Percentiles rank a stretch among this genome's conserved stretches.
phyloP scores from a whole-genome alignment of 345 rosid genomes.

The Reutealis trisperma region DNA sequence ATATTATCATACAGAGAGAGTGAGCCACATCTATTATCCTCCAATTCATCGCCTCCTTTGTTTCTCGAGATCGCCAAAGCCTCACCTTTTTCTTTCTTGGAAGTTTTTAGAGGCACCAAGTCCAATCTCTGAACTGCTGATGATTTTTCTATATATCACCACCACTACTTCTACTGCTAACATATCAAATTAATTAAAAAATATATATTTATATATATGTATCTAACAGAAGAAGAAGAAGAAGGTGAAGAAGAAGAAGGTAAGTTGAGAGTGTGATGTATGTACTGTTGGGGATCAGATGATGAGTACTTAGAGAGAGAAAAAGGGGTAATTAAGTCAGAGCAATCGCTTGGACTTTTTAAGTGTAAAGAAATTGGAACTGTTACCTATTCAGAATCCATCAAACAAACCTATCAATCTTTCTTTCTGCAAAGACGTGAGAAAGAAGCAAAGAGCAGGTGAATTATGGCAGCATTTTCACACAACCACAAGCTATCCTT shows the following conservation, averaged over 20 bases:
- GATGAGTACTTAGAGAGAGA: conserved; percentile 4
- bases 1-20: conserved; percentile 22
- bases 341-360: conserved; percentile 16
- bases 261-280: conserved; percentile 13
- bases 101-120: conserved; percentile 23
- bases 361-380: conserved; percentile 18
- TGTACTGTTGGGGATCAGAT: conserved; percentile 22
- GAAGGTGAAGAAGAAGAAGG: too few species aligned
- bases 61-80: conserved; percentile 40
- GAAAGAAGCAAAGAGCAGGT: conserved; percentile 52
- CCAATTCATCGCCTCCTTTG: conserved; percentile 41
- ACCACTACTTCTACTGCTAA: too few species aligned
- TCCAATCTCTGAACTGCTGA: conserved; percentile 17
- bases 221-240: too few species aligned
- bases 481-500: background rate
- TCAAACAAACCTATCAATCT: conserved; percentile 38
- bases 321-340: background rate
- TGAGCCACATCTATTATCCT: conserved; percentile 33
- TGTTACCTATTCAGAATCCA: conserved; percentile 41
- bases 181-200: too few species aligned
- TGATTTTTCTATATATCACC: conserved; percentile 5
- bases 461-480: conserved; percentile 12
- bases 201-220: too few species aligned
- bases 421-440: conserved; percentile 51
- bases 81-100: conserved; percentile 34